phyloP scores from a whole-genome alignment of 1,284 basidiomycete species.

The Ceratobasidium sp. region DNA sequence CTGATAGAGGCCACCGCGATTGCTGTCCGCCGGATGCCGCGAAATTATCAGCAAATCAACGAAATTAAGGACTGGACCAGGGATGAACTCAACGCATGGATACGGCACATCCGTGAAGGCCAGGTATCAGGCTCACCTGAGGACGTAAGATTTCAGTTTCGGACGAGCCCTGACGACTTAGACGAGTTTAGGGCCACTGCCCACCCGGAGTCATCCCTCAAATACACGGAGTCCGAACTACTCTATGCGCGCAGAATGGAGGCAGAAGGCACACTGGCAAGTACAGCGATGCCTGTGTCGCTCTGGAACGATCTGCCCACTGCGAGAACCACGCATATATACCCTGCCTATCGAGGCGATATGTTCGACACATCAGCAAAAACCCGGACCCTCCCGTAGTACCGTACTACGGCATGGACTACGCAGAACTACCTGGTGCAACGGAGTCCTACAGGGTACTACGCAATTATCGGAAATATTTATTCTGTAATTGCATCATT shows the following conservation, averaged over 20 bases:
- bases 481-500: too few relatives aligned
- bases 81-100: not conserved
- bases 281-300: not conserved
- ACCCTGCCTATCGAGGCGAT: not conserved
- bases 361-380: not conserved
- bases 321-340: not conserved
- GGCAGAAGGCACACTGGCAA: too few relatives aligned
- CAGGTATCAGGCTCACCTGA: not conserved
- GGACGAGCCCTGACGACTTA: not conserved
- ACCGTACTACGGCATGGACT: too few relatives aligned
- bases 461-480: too few relatives aligned
- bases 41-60: not conserved
- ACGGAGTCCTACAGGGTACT: too few relatives aligned
- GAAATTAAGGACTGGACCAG: not conserved
- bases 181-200: not conserved
- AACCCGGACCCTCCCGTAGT: too few relatives aligned
- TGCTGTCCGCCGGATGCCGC: not conserved
- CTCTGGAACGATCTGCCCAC: not conserved
- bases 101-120: not conserved
- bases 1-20: not conserved
- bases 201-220: not conserved
- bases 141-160: not conserved
- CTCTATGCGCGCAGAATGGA: not conserved
- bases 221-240: not conserved
- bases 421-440: too few relatives aligned